Conservation (phyloP, 2,329 filamentous ascomycete genomes). For the Cordyceps javanica region DNA sequence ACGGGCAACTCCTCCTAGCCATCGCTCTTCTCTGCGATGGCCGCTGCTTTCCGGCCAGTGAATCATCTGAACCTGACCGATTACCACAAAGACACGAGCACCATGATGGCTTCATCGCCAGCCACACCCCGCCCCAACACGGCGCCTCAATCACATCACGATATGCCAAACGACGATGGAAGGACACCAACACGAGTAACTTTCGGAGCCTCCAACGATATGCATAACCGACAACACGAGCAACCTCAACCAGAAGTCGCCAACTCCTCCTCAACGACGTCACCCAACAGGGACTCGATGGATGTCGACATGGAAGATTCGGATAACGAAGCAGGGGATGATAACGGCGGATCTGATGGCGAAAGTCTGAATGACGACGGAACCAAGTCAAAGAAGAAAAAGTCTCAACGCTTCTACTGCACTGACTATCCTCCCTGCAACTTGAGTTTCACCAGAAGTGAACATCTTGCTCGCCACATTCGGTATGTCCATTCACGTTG, state of each 20-base stretch:
- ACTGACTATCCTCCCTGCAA: slow-evolving; percentile 91
- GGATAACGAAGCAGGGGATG: slow-evolving; percentile 53
- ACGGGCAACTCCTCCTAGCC: background rate
- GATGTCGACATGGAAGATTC: slow-evolving; percentile 75
- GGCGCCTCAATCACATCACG: slow-evolving; percentile 25
- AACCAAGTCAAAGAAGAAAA: slow-evolving; percentile 86
- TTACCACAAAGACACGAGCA: slow-evolving; percentile 19
- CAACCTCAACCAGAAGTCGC: slow-evolving; percentile 1
- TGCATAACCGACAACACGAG: slow-evolving; percentile 38
- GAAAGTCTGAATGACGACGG: slow-evolving; percentile 59
- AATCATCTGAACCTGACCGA: slow-evolving; percentile 32
- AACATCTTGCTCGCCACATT: slow-evolving; percentile 92
- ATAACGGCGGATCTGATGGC: slow-evolving; percentile 56
- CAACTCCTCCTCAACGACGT: slow-evolving; percentile 46
- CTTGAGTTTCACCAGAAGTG: slow-evolving; percentile 90
- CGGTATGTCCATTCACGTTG: slow-evolving; percentile 46
- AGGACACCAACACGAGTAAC: slow-evolving; percentile 58
- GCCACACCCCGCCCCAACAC: slow-evolving; percentile 31
- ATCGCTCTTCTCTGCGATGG: slow-evolving; percentile 29
- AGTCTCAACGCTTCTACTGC: slow-evolving; percentile 93
- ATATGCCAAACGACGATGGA: slow-evolving; percentile 35
- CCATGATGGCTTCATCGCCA: slow-evolving; percentile 31
- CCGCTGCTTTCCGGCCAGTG: slow-evolving; percentile 42
- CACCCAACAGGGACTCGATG: slow-evolving; percentile 43
- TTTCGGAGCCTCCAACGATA: slow-evolving; percentile 37